These are phyloP conservation scores for Ogataea paraovalis DNA, from an alignment of 805 yeast species.

Conservation along the genomic window DNA sequence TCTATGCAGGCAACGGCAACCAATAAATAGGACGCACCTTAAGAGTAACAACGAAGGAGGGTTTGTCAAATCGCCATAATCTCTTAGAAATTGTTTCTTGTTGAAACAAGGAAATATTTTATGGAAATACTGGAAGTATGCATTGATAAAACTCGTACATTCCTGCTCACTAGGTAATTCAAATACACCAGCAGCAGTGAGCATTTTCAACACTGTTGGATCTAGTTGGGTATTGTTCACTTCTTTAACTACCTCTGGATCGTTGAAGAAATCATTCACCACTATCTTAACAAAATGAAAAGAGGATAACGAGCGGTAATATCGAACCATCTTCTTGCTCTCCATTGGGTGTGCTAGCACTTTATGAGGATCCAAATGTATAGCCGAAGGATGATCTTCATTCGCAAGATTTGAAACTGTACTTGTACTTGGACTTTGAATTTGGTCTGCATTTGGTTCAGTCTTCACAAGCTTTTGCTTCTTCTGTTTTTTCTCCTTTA, in stretches of 20 bases:
- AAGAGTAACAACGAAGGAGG: slow-evolving; percentile 55
- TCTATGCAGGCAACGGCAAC: slow-evolving; percentile 32
- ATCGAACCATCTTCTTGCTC: slow-evolving; percentile 1
- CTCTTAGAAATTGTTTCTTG: slow-evolving; percentile 52
- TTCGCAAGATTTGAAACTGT: too few relatives aligned
- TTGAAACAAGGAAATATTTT: slow-evolving; percentile 65
- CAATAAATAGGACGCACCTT: slow-evolving; percentile 61
- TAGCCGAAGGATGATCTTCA: too few relatives aligned
- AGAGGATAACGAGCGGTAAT: background rate
- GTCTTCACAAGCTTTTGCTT: too few relatives aligned
- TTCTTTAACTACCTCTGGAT: background rate
- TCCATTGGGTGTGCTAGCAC: background rate
- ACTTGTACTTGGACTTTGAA: too few relatives aligned
- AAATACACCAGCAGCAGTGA: slow-evolving; percentile 65
- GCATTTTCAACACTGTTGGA: slow-evolving; percentile 52
- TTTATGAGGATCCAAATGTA: too few relatives aligned
- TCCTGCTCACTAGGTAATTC: slow-evolving; percentile 54
- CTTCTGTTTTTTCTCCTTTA: background rate
- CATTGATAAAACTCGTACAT: slow-evolving; percentile 52
- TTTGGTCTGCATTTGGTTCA: too few relatives aligned
- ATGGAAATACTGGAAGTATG: slow-evolving; percentile 59
- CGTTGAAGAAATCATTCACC: slow-evolving; percentile 4
- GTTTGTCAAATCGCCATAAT: slow-evolving; percentile 48
- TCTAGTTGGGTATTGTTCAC: background rate
- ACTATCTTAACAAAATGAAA: background rate